phyloP scores from a whole-genome alignment of 1,284 basidiomycete species.

The Ustilago shanxiensis region DNA sequence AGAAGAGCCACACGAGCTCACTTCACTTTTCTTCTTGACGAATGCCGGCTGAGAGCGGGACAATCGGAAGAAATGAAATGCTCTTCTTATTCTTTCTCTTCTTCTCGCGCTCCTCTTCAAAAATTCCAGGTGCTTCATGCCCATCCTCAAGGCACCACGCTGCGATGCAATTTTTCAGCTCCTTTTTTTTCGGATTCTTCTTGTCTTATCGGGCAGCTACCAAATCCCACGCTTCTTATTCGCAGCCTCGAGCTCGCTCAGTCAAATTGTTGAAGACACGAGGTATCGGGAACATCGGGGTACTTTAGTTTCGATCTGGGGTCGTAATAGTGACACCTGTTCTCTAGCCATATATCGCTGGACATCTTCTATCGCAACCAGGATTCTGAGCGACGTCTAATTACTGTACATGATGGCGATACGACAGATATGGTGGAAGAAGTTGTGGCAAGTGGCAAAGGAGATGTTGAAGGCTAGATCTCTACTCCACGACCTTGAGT shows the following conservation, averaged over 20 bases:
- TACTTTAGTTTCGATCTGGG: background rate
- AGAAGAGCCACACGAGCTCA: background rate
- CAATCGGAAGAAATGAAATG: conserved; percentile 21
- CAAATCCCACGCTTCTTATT: conserved; percentile 35
- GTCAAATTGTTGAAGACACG: background rate
- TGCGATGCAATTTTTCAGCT: background rate
- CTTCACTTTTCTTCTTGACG: background rate
- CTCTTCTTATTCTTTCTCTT: background rate
- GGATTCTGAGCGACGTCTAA: background rate
- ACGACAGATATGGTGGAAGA: background rate
- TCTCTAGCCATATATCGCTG: background rate
- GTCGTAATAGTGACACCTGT: background rate
- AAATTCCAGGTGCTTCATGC: background rate
- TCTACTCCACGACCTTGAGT: conserved; percentile 19
- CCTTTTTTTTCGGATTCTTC: background rate
- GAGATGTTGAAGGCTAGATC: conserved; percentile 10
- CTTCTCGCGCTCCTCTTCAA: too few species aligned
- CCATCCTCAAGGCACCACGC: conserved; percentile 16
- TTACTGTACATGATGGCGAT: background rate
- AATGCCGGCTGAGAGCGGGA: conserved; percentile 7
- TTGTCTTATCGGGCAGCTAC: conserved; percentile 5
- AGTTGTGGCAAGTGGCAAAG: background rate
- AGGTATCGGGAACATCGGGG: conserved; percentile 18
- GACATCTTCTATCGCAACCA: background rate
- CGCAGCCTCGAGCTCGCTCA: background rate